Evolutionary conservation across 257 asterid species (phyloP).

Genomic region (Jacaranda copaia): DNA sequence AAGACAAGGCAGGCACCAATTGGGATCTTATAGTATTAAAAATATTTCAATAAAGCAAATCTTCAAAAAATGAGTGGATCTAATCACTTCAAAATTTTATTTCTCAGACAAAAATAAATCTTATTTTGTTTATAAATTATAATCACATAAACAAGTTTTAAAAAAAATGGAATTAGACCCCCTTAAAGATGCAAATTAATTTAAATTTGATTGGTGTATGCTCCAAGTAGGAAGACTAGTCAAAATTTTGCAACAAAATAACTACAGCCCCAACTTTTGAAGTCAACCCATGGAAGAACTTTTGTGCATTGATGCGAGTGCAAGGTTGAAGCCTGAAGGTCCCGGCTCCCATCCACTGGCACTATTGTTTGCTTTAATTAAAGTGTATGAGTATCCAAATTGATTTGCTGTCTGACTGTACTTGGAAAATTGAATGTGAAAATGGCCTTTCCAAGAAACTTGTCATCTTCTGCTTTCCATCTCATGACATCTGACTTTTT

Average conservation of each 20-base stretch:
- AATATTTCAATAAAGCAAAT: too few relatives aligned
- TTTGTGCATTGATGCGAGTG: constrained; percentile 18
- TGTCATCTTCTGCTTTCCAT: neutral
- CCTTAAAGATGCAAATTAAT: too few relatives aligned
- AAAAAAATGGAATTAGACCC: too few relatives aligned
- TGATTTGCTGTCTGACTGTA: neutral
- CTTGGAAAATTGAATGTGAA: neutral
- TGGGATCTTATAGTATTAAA: too few relatives aligned
- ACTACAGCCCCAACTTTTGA: neutral
- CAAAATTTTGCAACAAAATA: constrained; percentile 2
- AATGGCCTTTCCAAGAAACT: constrained; percentile 32
- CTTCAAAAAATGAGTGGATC: too few relatives aligned
- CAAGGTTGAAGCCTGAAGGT: too few relatives aligned
- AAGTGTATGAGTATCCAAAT: constrained; percentile 31
- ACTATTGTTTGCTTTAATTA: neutral
- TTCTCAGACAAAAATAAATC: too few relatives aligned
- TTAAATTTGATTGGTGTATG: neutral
- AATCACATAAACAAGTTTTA: too few relatives aligned
- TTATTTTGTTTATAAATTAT: too few relatives aligned
- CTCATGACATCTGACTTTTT: too few relatives aligned
- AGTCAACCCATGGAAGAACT: neutral
- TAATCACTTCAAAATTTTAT: too few relatives aligned
- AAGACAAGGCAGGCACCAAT: too few relatives aligned
- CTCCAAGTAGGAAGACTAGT: constrained; percentile 31
- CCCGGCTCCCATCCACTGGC: neutral